Evolutionary conservation across 2,329 filamentous ascomycete genomes (phyloP).

Genomic region (Venturia pyrina): DNA sequence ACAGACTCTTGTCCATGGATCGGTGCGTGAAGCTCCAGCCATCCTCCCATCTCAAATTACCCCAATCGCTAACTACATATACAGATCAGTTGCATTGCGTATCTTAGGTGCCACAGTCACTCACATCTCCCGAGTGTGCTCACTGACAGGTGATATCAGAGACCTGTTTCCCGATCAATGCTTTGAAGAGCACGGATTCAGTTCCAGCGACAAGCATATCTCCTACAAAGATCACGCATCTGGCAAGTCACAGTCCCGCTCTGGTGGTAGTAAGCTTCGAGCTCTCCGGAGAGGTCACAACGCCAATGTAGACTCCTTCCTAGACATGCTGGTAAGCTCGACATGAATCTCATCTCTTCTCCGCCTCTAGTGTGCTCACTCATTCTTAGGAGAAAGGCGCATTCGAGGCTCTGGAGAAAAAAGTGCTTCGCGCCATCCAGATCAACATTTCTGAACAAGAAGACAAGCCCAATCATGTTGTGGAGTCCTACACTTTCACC

Average conservation of each 20-base stretch:
- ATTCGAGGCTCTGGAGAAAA: conserved; percentile 35
- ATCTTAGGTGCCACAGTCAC: conserved; percentile 17
- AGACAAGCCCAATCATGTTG: conserved; percentile 26
- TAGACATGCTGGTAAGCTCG: conserved; percentile 37
- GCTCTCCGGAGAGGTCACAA: conserved; percentile 31
- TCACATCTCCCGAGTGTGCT: background rate
- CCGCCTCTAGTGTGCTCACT: background rate
- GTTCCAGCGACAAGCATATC: conserved; percentile 16
- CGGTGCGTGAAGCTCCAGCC: conserved; percentile 24
- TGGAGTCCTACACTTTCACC: conserved; percentile 41
- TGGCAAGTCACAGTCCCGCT: conserved; percentile 18
- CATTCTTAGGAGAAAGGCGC: conserved; percentile 36
- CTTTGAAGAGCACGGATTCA: conserved; percentile 22
- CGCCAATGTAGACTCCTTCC: conserved; percentile 31
- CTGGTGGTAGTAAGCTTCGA: conserved; percentile 24
- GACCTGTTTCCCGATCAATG: conserved; percentile 23
- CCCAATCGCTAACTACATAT: conserved; percentile 10
- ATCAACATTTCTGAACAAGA: conserved; percentile 35
- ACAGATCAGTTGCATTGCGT: conserved; percentile 26
- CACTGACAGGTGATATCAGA: conserved; percentile 14
- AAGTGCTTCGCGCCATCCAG: conserved; percentile 35
- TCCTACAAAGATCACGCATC: conserved; percentile 24
- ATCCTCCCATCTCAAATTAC: background rate
- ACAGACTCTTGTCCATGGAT: conserved; percentile 38
- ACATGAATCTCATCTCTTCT: background rate